These are phyloP conservation scores for Hanseniaspora pseudoguilliermondii DNA, from an alignment of 805 yeast species.

Conservation along the genomic window DNA sequence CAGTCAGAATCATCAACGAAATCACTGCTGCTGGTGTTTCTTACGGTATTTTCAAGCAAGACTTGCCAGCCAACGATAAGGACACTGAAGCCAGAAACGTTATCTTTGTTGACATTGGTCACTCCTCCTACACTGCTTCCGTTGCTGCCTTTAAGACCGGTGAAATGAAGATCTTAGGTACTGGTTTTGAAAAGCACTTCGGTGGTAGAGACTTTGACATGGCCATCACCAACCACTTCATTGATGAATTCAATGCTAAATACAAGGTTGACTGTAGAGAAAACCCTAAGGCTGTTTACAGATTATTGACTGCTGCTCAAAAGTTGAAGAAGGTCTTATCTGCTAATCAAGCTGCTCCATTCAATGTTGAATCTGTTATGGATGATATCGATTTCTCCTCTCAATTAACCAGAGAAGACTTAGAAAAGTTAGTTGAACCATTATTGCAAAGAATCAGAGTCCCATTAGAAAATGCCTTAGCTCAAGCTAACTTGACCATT, in stretches of 20 bases:
- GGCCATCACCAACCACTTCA: constrained; percentile 90
- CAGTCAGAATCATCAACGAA: constrained; percentile 95
- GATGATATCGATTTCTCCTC: constrained; percentile 92
- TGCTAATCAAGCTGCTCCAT: constrained; percentile 89
- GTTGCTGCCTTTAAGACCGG: constrained; percentile 90
- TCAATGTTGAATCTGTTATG: constrained; percentile 92
- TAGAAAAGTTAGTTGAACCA: constrained; percentile 81
- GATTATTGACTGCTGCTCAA: constrained; percentile 87
- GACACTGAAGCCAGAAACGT: constrained; percentile 70
- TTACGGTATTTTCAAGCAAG: constrained; percentile 96
- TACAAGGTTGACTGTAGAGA: constrained; percentile 84
- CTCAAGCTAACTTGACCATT: constrained; percentile 57
- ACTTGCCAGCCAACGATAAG: constrained; percentile 59
- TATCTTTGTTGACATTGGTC: constrained; percentile 94
- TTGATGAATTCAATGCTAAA: constrained; percentile 79
- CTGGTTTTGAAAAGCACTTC: constrained; percentile 87
- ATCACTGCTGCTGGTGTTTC: constrained; percentile 98
- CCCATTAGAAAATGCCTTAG: constrained; percentile 74
- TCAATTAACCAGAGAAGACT: constrained; percentile 75
- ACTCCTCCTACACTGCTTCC: constrained; percentile 84
- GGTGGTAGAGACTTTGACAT: constrained; percentile 97
- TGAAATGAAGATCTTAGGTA: constrained; percentile 82
- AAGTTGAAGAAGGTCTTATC: constrained; percentile 89
- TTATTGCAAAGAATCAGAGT: constrained; percentile 58
- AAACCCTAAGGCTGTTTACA: constrained; percentile 89